phyloP scores from a whole-genome alignment of 192 early-diverging fungal species.

The Coemansia sp. region DNA sequence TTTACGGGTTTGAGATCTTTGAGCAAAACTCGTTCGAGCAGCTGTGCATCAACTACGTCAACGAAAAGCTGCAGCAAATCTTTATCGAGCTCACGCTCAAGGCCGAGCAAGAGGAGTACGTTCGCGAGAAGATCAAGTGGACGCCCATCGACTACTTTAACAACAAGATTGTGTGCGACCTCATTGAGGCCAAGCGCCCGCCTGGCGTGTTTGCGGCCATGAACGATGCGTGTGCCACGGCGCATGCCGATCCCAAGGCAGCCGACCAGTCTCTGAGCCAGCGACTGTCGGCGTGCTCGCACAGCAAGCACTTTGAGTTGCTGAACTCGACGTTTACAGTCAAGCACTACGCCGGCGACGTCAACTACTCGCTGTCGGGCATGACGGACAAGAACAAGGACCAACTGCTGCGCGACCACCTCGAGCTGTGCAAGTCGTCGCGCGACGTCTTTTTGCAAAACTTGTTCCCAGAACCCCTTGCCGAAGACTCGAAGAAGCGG shows the following conservation, averaged over 20 bases:
- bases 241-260: conserved; percentile 87
- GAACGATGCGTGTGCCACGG: conserved; percentile 98
- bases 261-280: conserved; percentile 77
- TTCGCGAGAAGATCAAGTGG: conserved; percentile 96
- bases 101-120: conserved; percentile 98
- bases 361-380: conserved; percentile 86
- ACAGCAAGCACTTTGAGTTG: conserved; percentile 76
- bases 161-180: conserved; percentile 98
- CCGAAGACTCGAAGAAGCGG: conserved; percentile 89
- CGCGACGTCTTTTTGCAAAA: conserved; percentile 73
- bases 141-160: conserved; percentile 99
- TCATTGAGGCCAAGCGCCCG: conserved; percentile 96
- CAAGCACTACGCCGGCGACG: conserved; percentile 97
- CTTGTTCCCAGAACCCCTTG: conserved; percentile 92
- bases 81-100: conserved; percentile 99
- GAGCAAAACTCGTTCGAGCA: conserved; percentile 98
- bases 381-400: conserved; percentile 99
- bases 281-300: conserved; percentile 65
- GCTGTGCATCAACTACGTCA: conserved; percentile 99
- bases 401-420: conserved; percentile 89
- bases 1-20: conserved; percentile 98
- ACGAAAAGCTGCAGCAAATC: conserved; percentile 97
- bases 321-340: conserved; percentile 76
- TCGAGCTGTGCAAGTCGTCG: conserved; percentile 83
- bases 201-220: conserved; percentile 92